Percentiles rank a stretch among this genome's conserved stretches.
Evolutionary conservation across 116 monocot species (phyloP).

Genomic region (Phalaenopsis hybrid): DNA sequence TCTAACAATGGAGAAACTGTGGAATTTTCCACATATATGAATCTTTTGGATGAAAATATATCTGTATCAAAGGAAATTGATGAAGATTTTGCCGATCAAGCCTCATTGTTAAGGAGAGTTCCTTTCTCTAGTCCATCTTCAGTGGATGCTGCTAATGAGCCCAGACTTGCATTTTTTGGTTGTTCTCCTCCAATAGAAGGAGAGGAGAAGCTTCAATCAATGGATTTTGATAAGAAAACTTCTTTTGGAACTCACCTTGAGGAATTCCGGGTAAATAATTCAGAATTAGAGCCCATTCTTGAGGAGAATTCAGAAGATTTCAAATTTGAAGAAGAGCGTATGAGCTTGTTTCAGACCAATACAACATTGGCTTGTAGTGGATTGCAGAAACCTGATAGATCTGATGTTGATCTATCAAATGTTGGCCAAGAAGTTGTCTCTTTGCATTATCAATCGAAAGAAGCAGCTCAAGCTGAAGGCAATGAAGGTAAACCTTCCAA

Average conservation of each 20-base stretch:
- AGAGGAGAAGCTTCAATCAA: background rate
- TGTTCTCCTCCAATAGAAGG: constrained; percentile 4
- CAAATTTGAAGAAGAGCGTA: constrained; percentile 25
- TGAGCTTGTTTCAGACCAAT: background rate
- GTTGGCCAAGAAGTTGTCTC: constrained; percentile 2
- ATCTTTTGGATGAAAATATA: constrained; percentile 15
- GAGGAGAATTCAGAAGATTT: constrained; percentile 29
- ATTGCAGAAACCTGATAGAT: constrained; percentile 16
- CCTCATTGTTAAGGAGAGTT: background rate
- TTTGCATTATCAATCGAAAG: too few species aligned
- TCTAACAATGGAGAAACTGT: constrained; percentile 5
- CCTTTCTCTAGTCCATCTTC: background rate
- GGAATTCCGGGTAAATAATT: constrained; percentile 14
- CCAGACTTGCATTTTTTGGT: background rate
- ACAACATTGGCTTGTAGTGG: constrained; percentile 8
- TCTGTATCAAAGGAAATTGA: background rate
- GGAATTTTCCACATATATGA: constrained; percentile 6
- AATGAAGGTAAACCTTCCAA: constrained; percentile 2
- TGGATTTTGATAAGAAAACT: constrained; percentile 3
- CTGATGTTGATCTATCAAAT: constrained; percentile 9
- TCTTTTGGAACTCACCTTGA: constrained; percentile 10
- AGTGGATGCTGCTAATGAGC: background rate
- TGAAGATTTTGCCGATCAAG: constrained; percentile 4
- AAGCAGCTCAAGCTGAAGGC: background rate
- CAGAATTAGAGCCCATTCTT: constrained; percentile 31